Base-by-base conservation (phyloP, 805 yeast species). In the Metschnikowia continentalis region DNA sequence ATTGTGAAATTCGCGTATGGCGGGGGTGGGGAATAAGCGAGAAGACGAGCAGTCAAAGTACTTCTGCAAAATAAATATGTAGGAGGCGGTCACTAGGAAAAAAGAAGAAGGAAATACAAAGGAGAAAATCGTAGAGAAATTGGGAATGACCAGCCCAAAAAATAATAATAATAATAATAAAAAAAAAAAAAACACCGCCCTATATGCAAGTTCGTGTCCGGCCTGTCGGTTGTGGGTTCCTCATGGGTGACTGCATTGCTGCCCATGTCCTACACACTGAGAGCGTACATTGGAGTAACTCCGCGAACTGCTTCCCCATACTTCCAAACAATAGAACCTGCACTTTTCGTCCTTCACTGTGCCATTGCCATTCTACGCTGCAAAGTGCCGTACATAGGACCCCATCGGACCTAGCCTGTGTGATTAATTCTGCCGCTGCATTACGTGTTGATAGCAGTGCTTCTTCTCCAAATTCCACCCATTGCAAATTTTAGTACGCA, bases 301-400 rank as follows among this genome's bases (percentile, higher is more conserved):
- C 45, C 37, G 45, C 45, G 45, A 42, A 39, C 19, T 26, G 36
- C 45, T 32, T 42, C 45, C 45, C 45, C 45, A 32, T 42, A 42
- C 37, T 36, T 15, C 32, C 6, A 42, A 23, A 39, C 42, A 39
- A 39, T n/a, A 22, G 32, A 7, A 8, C 15, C 32, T 39, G 42
- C 42, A 39, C 42, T 14, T 23, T 23, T 23, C 10, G 26, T 20
- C 10, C 20, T 39, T 32, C 30, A 14, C 14, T 17, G 42, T 22
- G 42, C 42, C 32, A 39, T 7, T 23, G 11, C 32, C 42, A 19
- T 14, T 37, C 15, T 26, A 13, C 26, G 13, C 17, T 20, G 14
- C 26, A 37, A 37, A 22, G 40, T 6, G 40, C 40, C 15, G 26
- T 22, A 6, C 22, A 19, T 22, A 14, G 40, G n/a, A 37, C 22